A percentile compares a stretch with the other conserved stretches of the same genome.
Evolutionary conservation across 2,329 filamentous ascomycete species (phyloP).

Genomic region (Metarhizium album): DNA sequence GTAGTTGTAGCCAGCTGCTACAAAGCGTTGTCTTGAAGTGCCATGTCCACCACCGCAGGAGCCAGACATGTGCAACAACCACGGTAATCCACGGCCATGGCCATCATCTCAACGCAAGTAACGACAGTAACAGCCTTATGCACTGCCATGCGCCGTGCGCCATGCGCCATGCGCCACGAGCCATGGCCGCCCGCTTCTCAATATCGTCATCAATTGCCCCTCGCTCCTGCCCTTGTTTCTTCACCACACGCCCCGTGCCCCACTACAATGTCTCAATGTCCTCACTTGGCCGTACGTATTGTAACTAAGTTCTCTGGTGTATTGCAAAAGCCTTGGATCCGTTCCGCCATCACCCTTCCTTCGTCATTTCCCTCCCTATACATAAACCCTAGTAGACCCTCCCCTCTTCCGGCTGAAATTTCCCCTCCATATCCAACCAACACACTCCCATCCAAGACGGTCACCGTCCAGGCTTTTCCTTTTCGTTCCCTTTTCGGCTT

Average conservation of each 20-base stretch:
- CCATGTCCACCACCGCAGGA: too few relatives aligned
- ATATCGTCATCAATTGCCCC: conserved; percentile 1
- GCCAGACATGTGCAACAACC: background rate
- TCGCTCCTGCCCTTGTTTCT: background rate
- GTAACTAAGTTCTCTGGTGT: background rate
- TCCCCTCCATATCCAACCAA: background rate
- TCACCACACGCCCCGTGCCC: conserved; percentile 2
- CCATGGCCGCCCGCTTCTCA: background rate
- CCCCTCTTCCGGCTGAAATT: background rate
- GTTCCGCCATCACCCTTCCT: conserved; percentile 5
- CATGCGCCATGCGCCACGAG: too few relatives aligned
- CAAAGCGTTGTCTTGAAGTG: too few relatives aligned
- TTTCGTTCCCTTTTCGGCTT: background rate
- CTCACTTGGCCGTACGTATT: background rate
- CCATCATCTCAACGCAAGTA: background rate
- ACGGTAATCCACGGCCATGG: too few relatives aligned
- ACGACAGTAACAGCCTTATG: too few relatives aligned
- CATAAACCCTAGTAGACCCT: conserved; percentile 1
- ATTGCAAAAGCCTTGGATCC: background rate
- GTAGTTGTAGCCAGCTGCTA: too few relatives aligned
- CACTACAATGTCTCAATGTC: background rate
- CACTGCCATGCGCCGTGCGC: too few relatives aligned
- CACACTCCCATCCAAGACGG: background rate
- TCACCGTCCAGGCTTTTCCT: background rate
- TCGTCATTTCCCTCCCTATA: conserved; percentile 1